Evolutionary conservation across 1,284 basidiomycete genomes (phyloP), one percentile per base, ranked within the genome.

Genomic region (Ceratobasidium sp.): DNA sequence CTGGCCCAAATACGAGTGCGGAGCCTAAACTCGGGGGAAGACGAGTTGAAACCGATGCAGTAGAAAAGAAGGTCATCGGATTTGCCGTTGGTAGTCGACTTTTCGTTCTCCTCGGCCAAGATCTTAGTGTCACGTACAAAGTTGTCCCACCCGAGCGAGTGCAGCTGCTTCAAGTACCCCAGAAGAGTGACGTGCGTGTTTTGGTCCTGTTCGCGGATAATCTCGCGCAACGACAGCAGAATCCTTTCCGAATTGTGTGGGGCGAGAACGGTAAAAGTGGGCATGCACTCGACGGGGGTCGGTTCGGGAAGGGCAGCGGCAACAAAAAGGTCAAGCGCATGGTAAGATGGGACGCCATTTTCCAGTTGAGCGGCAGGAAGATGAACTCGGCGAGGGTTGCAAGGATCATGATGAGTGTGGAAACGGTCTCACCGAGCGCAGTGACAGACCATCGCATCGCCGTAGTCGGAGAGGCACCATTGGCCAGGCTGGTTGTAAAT

Each of bases 61-160:
- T 99, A 97, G 89, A 99, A 99, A 1, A 97, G 97, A 79, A 99
- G 89, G 84, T 99, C 97, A 84, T 99, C 95, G 75, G 93, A 30
- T 30, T 30, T 30, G 27, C 27, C 27, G 27, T 30, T 30, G 27
- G 27, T 30, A 30, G 27, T 30, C 27, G 27, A 30, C 27, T 30
- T 30, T 30, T 30, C 92, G 16, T 96, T 94, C 85, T 99, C 97
- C 85, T 99, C 97, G 0, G 97, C 97, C 70, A 99, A 89, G 81
- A 99, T 99, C 89, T 98, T 99, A 84, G 98, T 99, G 84, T 99
- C 97, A 87, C 97, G 97, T 83, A 99, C 97, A 81, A 99, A 99
- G 86, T 99, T 99, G 87, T 98, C 96, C 97, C 97, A 99, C 84
- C 99, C 97, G 82, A 99, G 89, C 3, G 96, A 95, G 84, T 99